Base-by-base conservation (phyloP, 805 yeast genomes). In the Saturnispora gosingensis region DNA sequence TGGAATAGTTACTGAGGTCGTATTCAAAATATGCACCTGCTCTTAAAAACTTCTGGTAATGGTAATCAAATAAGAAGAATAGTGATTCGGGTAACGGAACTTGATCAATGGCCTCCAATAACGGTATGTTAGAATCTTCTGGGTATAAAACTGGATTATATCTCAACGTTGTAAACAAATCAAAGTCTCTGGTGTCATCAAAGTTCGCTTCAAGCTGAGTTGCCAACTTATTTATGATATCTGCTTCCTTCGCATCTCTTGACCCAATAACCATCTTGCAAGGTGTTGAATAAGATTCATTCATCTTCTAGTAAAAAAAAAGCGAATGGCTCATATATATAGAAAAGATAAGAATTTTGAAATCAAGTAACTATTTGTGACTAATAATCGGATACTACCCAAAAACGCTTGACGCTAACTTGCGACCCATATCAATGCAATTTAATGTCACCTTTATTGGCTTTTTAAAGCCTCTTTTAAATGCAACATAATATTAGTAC, bases 221-320 rank as follows among this genome's bases (percentile, higher is more conserved):
- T 68, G 90, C 90, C 63, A 85, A 90, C 46, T 83, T 80, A 71
- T 82, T 88, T n/a, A 96, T 93, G 56, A 91, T 38, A 5, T 13
- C 13, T 7, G 24, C 13, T 9, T 11, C 24, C 20, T 38, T 8
- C 6, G 22, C 22, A 18, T 38, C 42, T 38, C 13, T 38, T 11
- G 20, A 9, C 22, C 24, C 8, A 18, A 13, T 38, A 8, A 18
- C 25, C 42, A 38, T 38, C 1, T 16, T 38, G n/a, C 22, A 8
- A 38, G 24, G 4, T 7, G 24, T 9, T 9, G 3, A 9, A 10
- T 2, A 11, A 38, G 22, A 38, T 18, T 10, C 5, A 16, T 5
- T 9, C n/a, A 18, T 10, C 16, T n/a, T 5, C 10, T 18, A 20
- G 25, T 16, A 9, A 38, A 38, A 38, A 38, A 38, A 38, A 38